These are phyloP conservation scores for Trapa bicornis DNA, from an alignment of 345 rosid species.

Conservation along the genomic window DNA sequence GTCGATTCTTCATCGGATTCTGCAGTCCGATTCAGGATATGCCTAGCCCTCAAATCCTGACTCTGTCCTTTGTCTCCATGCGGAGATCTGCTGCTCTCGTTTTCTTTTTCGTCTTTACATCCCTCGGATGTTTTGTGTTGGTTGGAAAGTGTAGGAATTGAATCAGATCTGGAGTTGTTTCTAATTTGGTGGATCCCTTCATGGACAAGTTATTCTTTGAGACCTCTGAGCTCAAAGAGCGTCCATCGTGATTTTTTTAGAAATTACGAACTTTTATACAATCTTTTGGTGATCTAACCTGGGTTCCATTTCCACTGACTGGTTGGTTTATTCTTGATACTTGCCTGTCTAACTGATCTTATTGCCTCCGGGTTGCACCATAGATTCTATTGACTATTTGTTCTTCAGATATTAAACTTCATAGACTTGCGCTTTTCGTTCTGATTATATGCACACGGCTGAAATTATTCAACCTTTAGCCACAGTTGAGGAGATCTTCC, in stretches of 20 bases:
- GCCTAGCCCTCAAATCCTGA: conserved; percentile 8
- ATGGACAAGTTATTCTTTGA: too few relatives aligned
- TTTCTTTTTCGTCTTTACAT: conserved; percentile 11
- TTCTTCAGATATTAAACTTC: background rate
- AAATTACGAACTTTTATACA: background rate
- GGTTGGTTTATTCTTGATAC: background rate
- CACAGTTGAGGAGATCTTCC: background rate
- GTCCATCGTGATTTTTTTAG: background rate
- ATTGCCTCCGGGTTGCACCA: background rate
- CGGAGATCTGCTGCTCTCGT: background rate
- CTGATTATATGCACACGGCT: background rate
- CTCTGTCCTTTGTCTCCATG: background rate
- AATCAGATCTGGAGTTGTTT: background rate
- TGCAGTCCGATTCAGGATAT: conserved; percentile 28
- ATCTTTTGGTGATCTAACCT: background rate
- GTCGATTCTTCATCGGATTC: background rate
- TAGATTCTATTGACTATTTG: background rate
- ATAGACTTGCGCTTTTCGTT: background rate
- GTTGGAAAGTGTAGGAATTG: conserved; percentile 9
- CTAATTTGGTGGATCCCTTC: background rate
- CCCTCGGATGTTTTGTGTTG: conserved; percentile 8
- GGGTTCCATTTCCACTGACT: background rate
- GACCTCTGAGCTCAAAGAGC: background rate
- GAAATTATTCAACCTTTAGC: background rate
- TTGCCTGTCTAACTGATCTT: background rate